Evolutionary conservation across 495 filamentous ascomycete genomes (phyloP).

Genomic region (Penicillium bialowiezense): DNA sequence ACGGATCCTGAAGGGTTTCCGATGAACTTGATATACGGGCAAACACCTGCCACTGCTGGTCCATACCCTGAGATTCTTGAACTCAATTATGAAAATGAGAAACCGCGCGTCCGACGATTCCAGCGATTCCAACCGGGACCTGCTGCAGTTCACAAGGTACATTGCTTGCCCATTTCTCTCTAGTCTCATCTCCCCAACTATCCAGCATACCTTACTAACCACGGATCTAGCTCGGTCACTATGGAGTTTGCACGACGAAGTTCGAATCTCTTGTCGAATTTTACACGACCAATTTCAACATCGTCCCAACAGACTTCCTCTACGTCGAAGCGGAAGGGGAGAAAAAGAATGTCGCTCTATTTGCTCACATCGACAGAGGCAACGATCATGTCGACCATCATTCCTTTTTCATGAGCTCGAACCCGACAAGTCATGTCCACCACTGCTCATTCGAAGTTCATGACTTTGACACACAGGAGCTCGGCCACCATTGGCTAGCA

Average conservation of each 20-base stretch:
- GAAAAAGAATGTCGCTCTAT: slow-evolving; percentile 53
- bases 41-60: slow-evolving; percentile 12
- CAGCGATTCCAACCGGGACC: slow-evolving; percentile 52
- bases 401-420: slow-evolving; percentile 64
- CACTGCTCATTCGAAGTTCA: slow-evolving; percentile 73
- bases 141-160: slow-evolving; percentile 62
- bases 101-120: slow-evolving; percentile 27
- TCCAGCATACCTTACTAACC: not conserved
- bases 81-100: slow-evolving; percentile 29
- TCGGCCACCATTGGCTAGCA: slow-evolving; percentile 70
- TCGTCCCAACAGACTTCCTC: slow-evolving; percentile 49
- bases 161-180: not conserved
- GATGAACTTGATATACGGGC: slow-evolving; percentile 33
- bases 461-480: slow-evolving; percentile 71
- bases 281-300: slow-evolving; percentile 67
- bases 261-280: slow-evolving; percentile 58
- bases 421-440: slow-evolving; percentile 59
- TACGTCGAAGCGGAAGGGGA: slow-evolving; percentile 20
- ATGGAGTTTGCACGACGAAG: slow-evolving; percentile 59
- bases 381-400: slow-evolving; percentile 65
- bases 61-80: slow-evolving; percentile 23
- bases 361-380: slow-evolving; percentile 65
- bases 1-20: slow-evolving; percentile 36
- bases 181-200: not conserved
- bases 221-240: slow-evolving; percentile 57